Conservation (phyloP, 192 early-diverging fungal genomes). For the Coemansia sp. region DNA sequence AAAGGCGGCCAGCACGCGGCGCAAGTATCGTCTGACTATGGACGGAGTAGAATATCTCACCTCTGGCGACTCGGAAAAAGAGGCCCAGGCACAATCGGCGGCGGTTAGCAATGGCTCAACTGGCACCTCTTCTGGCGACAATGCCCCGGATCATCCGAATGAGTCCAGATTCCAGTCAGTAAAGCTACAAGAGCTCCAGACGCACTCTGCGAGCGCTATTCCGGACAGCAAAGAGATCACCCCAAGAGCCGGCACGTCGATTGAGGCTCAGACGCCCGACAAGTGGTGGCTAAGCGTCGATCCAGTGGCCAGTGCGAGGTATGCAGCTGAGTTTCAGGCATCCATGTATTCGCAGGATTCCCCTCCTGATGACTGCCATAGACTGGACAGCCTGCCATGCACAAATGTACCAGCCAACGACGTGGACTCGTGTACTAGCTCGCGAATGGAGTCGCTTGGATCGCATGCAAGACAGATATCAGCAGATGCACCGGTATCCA, state of each 20-base stretch:
- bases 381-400: conserved; percentile 33
- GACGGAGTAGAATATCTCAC: background rate
- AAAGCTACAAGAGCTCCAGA: background rate
- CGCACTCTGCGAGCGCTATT: background rate
- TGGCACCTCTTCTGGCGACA: background rate
- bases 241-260: background rate
- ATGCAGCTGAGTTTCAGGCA: conserved; percentile 10
- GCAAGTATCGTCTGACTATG: conserved; percentile 27
- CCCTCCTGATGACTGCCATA: conserved; percentile 1
- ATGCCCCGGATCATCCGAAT: background rate
- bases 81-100: background rate
- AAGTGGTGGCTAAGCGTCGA: conserved; percentile 41
- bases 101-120: background rate
- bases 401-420: background rate
- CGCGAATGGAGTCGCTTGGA: background rate
- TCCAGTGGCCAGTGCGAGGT: background rate
- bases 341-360: conserved; percentile 35
- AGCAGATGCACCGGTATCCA: background rate
- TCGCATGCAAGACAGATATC: background rate
- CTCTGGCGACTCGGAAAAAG: background rate
- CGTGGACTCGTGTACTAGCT: background rate
- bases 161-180: background rate
- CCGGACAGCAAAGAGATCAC: background rate
- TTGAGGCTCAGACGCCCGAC: background rate
- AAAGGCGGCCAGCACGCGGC: conserved; percentile 21